Base-by-base conservation (phyloP, 208 protist species). In the Trypanosoma boissoni region DNA sequence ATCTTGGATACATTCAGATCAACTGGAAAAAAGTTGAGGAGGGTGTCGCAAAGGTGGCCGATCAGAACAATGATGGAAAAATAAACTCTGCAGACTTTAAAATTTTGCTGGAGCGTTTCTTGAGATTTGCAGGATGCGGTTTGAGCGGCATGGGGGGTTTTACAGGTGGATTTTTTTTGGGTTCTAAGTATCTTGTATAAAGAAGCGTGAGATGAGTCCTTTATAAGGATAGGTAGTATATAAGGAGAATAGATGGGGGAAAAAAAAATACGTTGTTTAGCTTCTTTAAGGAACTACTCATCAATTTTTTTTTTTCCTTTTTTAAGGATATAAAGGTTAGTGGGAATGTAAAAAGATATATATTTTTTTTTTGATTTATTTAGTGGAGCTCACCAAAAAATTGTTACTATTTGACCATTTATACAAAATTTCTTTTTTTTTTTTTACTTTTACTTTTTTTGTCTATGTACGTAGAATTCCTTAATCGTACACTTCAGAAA, bases 1-100 rank as follows among this genome's bases (percentile, higher is more conserved):
- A 78, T 68, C 27, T 80, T 14, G 78, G 80, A 44, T 78, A 81
- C 69, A 78, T 91, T 65, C 59, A 52, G 14, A 76, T 92, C 36
- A 66, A 85, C 68, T 86, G 77, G 76, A 76, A 53, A 57, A 79
- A 60, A 45, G 71, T 92, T 43, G 51, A 77, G 27, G 50, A 58
- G 1, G 70, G 72, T 20, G 27, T 84, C 31, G 54, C 39, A 39
- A 72, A 78, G 59, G 66, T 58, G 39, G 61, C 55, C 6, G 72
- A 84, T 32, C 71, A 76, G 58, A 84, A 85, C 64, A 59, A 58
- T 18, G 78, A 84, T 51, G 76, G 76, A 18, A 78, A 77, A 60
- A 46, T 88, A 7, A 71, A 88, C 46, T 41, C 43, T 29, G 41
- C 73, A 28, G 76, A 88, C 44, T 41, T 79, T 2, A 78, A 76